Percentiles rank a stretch among this genome's conserved stretches.
Evolutionary conservation across 805 yeast genomes (phyloP).

Genomic region (baker's yeast (Saccharomyces cerevisiae)): DNA sequence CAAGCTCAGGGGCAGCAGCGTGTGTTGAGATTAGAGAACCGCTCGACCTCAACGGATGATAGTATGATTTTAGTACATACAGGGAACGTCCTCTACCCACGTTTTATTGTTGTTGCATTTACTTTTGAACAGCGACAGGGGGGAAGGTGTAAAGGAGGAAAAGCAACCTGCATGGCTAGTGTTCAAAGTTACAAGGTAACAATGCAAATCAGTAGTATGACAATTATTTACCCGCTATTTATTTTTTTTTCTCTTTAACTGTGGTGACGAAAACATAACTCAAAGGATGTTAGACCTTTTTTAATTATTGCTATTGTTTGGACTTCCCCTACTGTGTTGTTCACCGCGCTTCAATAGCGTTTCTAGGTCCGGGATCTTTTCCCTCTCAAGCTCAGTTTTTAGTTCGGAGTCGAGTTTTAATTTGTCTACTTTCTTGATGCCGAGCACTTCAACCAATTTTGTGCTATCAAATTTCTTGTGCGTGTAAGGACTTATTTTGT

Average conservation of each 20-base stretch:
- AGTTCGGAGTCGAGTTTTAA: neutral
- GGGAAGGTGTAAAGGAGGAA: neutral
- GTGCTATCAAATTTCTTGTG: neutral
- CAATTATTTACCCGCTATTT: neutral
- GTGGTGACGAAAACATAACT: neutral
- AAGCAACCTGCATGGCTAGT: neutral
- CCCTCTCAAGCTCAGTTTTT: neutral
- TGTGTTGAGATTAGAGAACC: neutral
- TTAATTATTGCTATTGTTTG: neutral
- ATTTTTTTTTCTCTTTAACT: neutral
- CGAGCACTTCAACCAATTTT: neutral
- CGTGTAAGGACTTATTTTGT: conserved; percentile 12
- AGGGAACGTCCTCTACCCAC: neutral
- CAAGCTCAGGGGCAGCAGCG: neutral
- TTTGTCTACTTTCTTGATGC: neutral
- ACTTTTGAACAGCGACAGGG: neutral
- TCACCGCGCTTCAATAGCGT: conserved; percentile 3
- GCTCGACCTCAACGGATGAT: neutral
- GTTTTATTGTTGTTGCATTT: neutral
- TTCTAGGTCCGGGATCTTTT: conserved; percentile 11
- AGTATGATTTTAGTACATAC: neutral
- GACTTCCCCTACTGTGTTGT: neutral
- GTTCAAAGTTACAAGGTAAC: neutral
- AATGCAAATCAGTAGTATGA: neutral
- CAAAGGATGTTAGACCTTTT: neutral